These are phyloP conservation scores for Senecio squalidus DNA, from an alignment of 140 eudicot genomes.

Conservation along the genomic window DNA sequence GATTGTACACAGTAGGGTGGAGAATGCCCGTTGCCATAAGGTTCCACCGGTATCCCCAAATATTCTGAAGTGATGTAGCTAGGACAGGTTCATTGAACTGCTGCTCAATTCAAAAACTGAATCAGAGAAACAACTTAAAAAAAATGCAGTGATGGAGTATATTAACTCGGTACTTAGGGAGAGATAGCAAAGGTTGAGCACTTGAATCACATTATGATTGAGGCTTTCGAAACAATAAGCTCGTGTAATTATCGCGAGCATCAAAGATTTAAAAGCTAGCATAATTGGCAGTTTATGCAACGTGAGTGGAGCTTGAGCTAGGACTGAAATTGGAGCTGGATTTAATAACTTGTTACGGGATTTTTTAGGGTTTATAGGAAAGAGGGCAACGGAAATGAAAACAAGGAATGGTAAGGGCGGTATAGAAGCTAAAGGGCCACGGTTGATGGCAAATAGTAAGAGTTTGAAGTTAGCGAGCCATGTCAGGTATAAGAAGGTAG, in stretches of 20 bases:
- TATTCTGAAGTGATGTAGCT: conserved; percentile 61
- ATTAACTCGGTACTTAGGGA: conserved; percentile 27
- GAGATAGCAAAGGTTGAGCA: conserved; percentile 36
- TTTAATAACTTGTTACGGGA: background rate
- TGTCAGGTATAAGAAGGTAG: conserved; percentile 48
- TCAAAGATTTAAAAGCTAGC: conserved; percentile 20
- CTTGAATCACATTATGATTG: conserved; percentile 20
- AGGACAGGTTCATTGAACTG: conserved; percentile 61
- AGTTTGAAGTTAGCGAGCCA: conserved; percentile 77
- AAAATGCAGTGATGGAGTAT: too few species aligned
- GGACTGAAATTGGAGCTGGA: background rate
- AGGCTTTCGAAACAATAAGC: conserved; percentile 20
- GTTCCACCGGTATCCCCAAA: conserved; percentile 81
- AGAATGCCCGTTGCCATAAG: conserved; percentile 51
- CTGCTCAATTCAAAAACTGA: conserved; percentile 48
- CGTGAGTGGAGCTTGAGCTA: background rate
- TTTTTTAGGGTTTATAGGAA: conserved; percentile 52
- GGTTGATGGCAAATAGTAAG: conserved; percentile 49
- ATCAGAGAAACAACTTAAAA: conserved; percentile 27
- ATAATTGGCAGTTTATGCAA: conserved; percentile 10
- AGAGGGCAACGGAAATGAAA: conserved; percentile 49
- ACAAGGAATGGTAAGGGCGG: conserved; percentile 31
- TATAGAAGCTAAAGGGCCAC: conserved; percentile 46
- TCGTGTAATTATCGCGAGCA: conserved; percentile 24
- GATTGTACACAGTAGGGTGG: conserved; percentile 48